Conservation (phyloP, 2,329 filamentous ascomycete genomes). For the Didymella exigua region DNA sequence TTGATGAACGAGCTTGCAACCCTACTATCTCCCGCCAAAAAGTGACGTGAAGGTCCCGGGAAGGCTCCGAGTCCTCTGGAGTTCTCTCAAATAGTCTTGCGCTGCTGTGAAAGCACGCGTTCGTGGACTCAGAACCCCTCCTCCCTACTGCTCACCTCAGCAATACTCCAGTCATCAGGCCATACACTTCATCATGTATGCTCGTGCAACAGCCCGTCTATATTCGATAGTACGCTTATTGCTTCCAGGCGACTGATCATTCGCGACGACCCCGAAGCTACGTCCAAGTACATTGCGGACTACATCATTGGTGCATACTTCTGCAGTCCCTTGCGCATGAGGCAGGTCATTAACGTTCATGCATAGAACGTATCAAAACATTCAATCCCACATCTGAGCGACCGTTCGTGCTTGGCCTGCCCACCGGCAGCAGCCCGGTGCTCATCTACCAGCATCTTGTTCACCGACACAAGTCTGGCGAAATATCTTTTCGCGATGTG, state of each 20-base stretch:
- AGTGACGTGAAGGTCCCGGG: slow-evolving; percentile 29
- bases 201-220: slow-evolving; percentile 28
- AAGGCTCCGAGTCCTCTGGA: not conserved
- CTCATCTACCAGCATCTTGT: slow-evolving; percentile 79
- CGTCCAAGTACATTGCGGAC: slow-evolving; percentile 77
- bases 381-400: slow-evolving; percentile 74
- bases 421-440: slow-evolving; percentile 81
- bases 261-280: slow-evolving; percentile 70
- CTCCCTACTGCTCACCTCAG: slow-evolving; percentile 16
- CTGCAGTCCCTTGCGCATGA: slow-evolving; percentile 27
- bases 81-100: slow-evolving; percentile 25
- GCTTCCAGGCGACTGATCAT: slow-evolving; percentile 78
- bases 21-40: slow-evolving; percentile 14
- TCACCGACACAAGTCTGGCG: slow-evolving; percentile 69
- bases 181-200: slow-evolving; percentile 39
- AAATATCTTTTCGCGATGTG: slow-evolving; percentile 86
- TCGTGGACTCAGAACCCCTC: not conserved
- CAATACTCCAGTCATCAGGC: slow-evolving; percentile 18
- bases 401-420: slow-evolving; percentile 82
- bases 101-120: slow-evolving; percentile 2
- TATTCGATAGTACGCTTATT: slow-evolving; percentile 34
- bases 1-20: slow-evolving; percentile 25
- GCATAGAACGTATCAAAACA: slow-evolving; percentile 73
- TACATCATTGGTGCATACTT: slow-evolving; percentile 70
- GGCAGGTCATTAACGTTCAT: slow-evolving; percentile 30